Percentiles rank a stretch among this genome's conserved stretches.
These are phyloP conservation scores for Colletotrichum limetticola DNA, from an alignment of 2,329 filamentous ascomycete species.

Conservation along the genomic window DNA sequence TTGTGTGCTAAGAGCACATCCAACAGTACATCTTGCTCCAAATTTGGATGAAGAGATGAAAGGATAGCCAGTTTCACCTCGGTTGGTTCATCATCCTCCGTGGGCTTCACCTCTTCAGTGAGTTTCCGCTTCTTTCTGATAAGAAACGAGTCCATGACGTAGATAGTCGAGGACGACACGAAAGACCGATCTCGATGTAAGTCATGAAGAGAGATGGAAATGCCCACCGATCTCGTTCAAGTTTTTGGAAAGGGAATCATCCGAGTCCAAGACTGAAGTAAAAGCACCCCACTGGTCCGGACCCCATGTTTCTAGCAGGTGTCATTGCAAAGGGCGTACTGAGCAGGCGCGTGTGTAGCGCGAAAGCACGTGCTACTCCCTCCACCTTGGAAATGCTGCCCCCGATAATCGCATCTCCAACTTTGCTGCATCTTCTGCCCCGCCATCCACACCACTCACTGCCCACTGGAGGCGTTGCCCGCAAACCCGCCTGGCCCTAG, in stretches of 20 bases:
- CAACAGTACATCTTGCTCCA: constrained; percentile 75
- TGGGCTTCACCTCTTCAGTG: constrained; percentile 35
- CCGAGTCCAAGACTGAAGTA: too few species aligned
- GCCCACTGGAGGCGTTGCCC: background rate
- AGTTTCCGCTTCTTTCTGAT: constrained; percentile 63
- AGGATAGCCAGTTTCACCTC: constrained; percentile 90
- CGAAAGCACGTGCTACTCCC: constrained; percentile 9
- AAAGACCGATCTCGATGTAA: background rate
- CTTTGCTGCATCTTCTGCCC: background rate
- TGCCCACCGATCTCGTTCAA: background rate
- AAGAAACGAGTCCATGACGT: constrained; percentile 68
- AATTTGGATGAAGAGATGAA: constrained; percentile 76
- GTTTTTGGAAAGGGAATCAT: background rate
- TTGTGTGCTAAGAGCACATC: constrained; percentile 83
- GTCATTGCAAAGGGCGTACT: background rate
- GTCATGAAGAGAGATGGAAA: background rate
- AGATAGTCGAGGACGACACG: background rate
- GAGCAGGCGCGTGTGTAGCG: constrained; percentile 22
- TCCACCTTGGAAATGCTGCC: background rate
- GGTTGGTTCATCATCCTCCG: constrained; percentile 77
- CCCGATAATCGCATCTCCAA: constrained; percentile 26
- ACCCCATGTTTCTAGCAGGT: background rate
- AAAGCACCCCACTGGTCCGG: background rate
- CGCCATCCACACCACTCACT: constrained; percentile 3
- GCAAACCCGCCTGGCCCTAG: background rate